Evolutionary conservation across 83 land plant genomes (phyloP).

Genomic region (Picea engelmannii): DNA sequence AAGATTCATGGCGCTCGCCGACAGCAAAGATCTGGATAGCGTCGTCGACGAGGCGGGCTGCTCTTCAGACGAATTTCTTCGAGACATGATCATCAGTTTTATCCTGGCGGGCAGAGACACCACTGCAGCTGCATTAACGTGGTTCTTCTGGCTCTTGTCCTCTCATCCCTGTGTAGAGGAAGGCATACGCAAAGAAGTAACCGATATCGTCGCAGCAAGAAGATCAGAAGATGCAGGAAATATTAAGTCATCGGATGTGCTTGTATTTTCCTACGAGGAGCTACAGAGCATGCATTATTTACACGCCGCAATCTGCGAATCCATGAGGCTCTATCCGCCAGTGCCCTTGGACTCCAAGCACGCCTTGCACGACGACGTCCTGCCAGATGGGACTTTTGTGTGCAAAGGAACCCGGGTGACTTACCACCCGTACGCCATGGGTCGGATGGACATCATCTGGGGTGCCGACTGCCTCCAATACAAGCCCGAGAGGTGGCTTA

Average conservation of each 20-base stretch:
- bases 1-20: too few species aligned
- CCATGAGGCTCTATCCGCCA: slow-evolving; percentile 52
- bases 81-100: slow-evolving; percentile 41
- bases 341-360: slow-evolving; percentile 50
- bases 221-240: too few species aligned
- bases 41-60: too few species aligned
- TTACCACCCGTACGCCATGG: slow-evolving; percentile 56
- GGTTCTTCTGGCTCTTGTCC: slow-evolving; percentile 32
- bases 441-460: slow-evolving; percentile 54
- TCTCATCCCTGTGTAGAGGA: slow-evolving; percentile 8
- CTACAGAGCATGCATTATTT: slow-evolving; percentile 19
- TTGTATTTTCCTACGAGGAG: slow-evolving; percentile 26
- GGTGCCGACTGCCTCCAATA: slow-evolving; percentile 43
- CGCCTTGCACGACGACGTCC: slow-evolving; percentile 31
- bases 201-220: neutral
- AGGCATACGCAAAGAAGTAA: neutral
- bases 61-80: slow-evolving; percentile 10
- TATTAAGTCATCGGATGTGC: too few species aligned
- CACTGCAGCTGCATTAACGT: slow-evolving; percentile 23
- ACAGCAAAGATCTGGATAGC: too few species aligned
- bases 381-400: slow-evolving; percentile 53
- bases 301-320: slow-evolving; percentile 44
- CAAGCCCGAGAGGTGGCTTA: slow-evolving; percentile 57
- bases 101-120: slow-evolving; percentile 41
- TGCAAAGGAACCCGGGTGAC: slow-evolving; percentile 37